Percentiles rank a stretch among this genome's conserved stretches.
These are phyloP conservation scores for Phlebiopsis flavidoalba DNA, from an alignment of 768 basidiomycete genomes.

Conservation along the genomic window DNA sequence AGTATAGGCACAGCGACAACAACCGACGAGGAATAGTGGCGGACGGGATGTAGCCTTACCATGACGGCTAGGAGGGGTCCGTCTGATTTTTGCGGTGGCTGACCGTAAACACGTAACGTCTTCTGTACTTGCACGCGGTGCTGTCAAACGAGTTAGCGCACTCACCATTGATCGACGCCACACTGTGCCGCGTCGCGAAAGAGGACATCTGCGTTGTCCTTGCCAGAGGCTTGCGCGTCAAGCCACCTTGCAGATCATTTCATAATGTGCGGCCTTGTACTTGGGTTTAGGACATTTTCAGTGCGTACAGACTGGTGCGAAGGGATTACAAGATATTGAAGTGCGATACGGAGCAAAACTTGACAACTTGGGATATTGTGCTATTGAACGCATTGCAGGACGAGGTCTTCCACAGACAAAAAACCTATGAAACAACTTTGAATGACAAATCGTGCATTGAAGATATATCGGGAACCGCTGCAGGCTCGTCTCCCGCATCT, in stretches of 20 bases:
- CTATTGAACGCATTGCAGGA: constrained; percentile 37
- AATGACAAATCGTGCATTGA: constrained; percentile 14
- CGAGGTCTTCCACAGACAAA: constrained; percentile 28
- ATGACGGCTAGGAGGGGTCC: too few species aligned
- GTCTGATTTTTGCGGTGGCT: neutral
- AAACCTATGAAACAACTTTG: constrained; percentile 40
- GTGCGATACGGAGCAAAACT: constrained; percentile 53
- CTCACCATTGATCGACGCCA: neutral
- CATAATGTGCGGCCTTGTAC: constrained; percentile 10
- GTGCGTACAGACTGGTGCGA: constrained; percentile 27
- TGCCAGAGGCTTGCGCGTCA: neutral
- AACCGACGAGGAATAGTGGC: too few species aligned
- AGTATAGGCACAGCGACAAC: too few species aligned
- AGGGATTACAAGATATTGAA: constrained; percentile 49
- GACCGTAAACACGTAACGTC: neutral
- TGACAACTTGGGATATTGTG: constrained; percentile 62
- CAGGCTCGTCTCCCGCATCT: constrained; percentile 19
- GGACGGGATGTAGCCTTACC: too few species aligned
- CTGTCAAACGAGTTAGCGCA: neutral
- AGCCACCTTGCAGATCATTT: constrained; percentile 9
- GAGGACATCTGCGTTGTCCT: neutral
- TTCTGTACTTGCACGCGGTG: neutral
- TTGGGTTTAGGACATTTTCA: constrained; percentile 5
- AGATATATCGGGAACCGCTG: constrained; percentile 16
- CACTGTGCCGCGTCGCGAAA: neutral